Evolutionary conservation across 2,329 filamentous ascomycete species (phyloP).

Genomic region (Ophidiomyces ophidiicola): DNA sequence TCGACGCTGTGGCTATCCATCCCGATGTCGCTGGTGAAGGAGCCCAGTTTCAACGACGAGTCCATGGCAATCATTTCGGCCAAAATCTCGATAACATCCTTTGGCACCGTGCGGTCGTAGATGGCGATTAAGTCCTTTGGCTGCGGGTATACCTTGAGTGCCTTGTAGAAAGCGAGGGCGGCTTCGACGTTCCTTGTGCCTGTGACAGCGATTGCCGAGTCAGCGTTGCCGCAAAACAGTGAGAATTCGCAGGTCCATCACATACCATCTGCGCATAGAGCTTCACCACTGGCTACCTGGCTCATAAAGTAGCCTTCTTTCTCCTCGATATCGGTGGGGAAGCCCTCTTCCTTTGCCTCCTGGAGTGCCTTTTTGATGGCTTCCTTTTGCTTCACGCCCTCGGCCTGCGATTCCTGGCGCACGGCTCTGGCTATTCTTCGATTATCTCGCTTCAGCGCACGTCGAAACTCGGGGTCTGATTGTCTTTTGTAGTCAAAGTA

Average conservation of each 20-base stretch:
- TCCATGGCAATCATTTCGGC: slow-evolving; percentile 97
- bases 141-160: slow-evolving; percentile 93
- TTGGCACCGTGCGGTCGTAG: slow-evolving; percentile 96
- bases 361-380: slow-evolving; percentile 64
- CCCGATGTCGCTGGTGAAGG: slow-evolving; percentile 27
- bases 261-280: slow-evolving; percentile 69
- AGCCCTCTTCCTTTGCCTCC: slow-evolving; percentile 78
- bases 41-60: slow-evolving; percentile 53
- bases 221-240: slow-evolving; percentile 9
- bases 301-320: slow-evolving; percentile 95
- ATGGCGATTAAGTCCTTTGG: slow-evolving; percentile 87
- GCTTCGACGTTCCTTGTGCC: slow-evolving; percentile 53
- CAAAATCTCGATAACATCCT: slow-evolving; percentile 91
- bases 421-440: slow-evolving; percentile 35
- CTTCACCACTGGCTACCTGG: slow-evolving; percentile 81
- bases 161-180: slow-evolving; percentile 93
- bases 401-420: slow-evolving; percentile 38
- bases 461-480: slow-evolving; percentile 52
- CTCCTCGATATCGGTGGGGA: slow-evolving; percentile 80
- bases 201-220: slow-evolving; percentile 18
- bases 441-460: slow-evolving; percentile 42
- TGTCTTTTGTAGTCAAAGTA: slow-evolving; percentile 57
- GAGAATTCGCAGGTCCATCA: slow-evolving; percentile 16
- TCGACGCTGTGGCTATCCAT: slow-evolving; percentile 25
- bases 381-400: slow-evolving; percentile 42